A percentile compares a stretch with the other conserved stretches of the same genome.
Conservation (phyloP, 768 basidiomycete genomes). For the Neoboletus brunneissimus region DNA sequence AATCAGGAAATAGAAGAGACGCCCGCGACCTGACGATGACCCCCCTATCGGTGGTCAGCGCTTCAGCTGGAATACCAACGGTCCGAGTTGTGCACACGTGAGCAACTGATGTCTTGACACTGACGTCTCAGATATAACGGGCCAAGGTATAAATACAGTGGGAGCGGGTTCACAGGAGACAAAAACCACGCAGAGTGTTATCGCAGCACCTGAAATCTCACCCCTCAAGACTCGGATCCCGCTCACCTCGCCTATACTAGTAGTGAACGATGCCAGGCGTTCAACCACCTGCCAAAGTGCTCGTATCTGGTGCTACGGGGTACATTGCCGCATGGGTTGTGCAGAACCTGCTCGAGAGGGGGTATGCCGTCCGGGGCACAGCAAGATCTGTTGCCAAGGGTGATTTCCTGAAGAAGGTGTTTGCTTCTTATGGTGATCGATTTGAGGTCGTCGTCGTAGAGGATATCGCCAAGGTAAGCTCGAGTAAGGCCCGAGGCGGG, state of each 20-base stretch:
- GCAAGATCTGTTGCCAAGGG: conserved; percentile 65
- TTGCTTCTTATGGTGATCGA: conserved; percentile 51
- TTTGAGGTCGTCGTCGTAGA: conserved; percentile 66
- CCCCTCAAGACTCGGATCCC: background rate
- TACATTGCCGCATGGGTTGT: conserved; percentile 47
- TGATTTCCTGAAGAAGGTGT: conserved; percentile 50
- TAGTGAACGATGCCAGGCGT: conserved; percentile 22
- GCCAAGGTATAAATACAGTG: background rate
- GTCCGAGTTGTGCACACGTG: background rate
- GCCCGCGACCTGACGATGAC: background rate
- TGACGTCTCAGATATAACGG: background rate
- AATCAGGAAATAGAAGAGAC: background rate
- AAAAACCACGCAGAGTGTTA: background rate
- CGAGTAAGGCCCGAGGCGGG: background rate
- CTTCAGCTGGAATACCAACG: background rate
- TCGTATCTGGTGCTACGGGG: conserved; percentile 30
- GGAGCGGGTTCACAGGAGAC: background rate
- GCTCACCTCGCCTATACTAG: background rate
- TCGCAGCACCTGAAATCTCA: background rate
- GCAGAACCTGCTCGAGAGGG: conserved; percentile 52
- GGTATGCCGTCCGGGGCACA: conserved; percentile 63
- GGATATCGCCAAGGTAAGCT: conserved; percentile 57
- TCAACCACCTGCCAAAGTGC: conserved; percentile 27
- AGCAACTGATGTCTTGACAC: background rate
- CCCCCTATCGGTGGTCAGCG: background rate